Base-by-base conservation (phyloP, 2,329 filamentous ascomycete genomes). In the Ophiostoma novo-ulmi region DNA sequence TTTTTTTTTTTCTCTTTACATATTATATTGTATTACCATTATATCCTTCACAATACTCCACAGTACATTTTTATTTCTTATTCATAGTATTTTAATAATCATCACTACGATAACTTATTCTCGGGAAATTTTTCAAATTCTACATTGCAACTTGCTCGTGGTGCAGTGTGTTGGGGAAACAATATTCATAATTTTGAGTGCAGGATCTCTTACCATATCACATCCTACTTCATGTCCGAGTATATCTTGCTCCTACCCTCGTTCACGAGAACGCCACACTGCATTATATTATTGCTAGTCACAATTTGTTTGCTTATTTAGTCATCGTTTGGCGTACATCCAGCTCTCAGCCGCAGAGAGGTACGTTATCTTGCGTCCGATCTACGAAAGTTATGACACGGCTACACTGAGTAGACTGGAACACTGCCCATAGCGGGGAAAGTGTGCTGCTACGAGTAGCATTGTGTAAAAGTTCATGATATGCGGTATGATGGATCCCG, bases 341-440 rank as follows among this genome's bases (percentile, higher is more conserved):
- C 63, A 65, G 36, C 36, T 39, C 17, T 39, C 35, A 39, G 35
- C 20, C 63, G 17, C 36, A 39, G 20, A 39, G 17, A 22, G 17
- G n/a, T 22, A 3, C 63, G 20, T 39, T 65, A 39, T 65, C 36
- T n/a, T 65, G 63, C 63, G 36, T 65, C 63, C 20, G 36, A 65
- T 65, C 63, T n/a, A 6, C 61, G 17, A n/a, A 20, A 17, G n/a
- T 36, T 35, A 17, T 31, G 22, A 20, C 35, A 31, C 39, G 14
- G 20, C 61, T n/a, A 13, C 11, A 13, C 31, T 36, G 61, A 11
- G 22, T 5, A 31, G 2, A 31, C 31, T 31, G 31, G 31, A 31
- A 31, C 31, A 31, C 31, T 31, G 31, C 31, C 31, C 31, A 31
- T 31, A 31, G 31, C 31, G 31, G 31, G 31, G 31, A 31, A 31